phyloP scores from a whole-genome alignment of 2,329 filamentous ascomycete genomes.

The Stagonosporopsis rhizophila region DNA sequence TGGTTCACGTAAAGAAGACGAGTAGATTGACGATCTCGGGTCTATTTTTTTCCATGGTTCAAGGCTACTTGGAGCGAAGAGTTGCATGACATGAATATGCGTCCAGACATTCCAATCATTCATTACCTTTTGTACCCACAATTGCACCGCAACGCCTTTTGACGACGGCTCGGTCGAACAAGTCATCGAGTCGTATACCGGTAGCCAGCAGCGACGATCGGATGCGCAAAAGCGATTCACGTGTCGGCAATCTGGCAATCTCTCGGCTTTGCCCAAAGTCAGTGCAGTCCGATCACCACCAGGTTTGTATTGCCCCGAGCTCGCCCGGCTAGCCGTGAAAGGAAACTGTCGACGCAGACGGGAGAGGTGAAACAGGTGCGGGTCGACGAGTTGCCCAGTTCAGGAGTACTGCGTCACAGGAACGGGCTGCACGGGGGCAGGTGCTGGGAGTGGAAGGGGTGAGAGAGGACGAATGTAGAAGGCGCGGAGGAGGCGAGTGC shows the following conservation, averaged over 20 bases:
- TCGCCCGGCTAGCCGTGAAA: not conserved
- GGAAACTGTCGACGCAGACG: conserved; percentile 2
- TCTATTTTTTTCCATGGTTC: too few relatives aligned
- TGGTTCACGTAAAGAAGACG: too few relatives aligned
- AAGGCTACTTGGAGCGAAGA: not conserved
- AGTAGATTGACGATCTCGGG: not conserved
- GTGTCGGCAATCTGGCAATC: conserved; percentile 20
- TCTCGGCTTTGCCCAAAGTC: conserved; percentile 4
- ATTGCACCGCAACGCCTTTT: too few relatives aligned
- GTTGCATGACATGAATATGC: not conserved
- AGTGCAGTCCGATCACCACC: conserved; percentile 12
- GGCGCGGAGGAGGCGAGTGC: too few relatives aligned
- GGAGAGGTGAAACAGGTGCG: conserved; percentile 6
- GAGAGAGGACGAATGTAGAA: too few relatives aligned
- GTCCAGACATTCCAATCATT: not conserved
- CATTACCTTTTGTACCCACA: too few relatives aligned
- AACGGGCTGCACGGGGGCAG: not conserved
- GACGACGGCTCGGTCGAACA: too few relatives aligned
- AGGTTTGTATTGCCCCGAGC: conserved; percentile 2
- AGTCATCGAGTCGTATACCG: too few relatives aligned
- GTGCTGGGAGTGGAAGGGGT: not conserved
- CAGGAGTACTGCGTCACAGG: not conserved
- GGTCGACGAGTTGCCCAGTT: not conserved
- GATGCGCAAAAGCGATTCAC: not conserved
- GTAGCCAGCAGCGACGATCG: not conserved